Evolutionary conservation across 805 yeast species (phyloP).

Genomic region (Pichia nanzhaoensis): DNA sequence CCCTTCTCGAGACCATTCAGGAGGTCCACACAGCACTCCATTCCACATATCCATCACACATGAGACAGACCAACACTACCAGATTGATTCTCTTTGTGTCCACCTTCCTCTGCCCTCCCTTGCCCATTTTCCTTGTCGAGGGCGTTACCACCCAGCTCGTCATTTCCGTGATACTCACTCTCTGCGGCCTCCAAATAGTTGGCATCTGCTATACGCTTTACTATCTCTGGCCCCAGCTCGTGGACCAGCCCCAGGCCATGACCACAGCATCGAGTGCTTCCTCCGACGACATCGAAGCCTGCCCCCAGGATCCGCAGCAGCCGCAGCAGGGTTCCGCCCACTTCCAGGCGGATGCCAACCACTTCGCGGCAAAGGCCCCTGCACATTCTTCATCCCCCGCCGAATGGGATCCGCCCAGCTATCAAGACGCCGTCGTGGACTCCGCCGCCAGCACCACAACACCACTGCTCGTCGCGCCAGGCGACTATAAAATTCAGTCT

Average conservation of each 20-base stretch:
- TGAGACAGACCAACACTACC: neutral
- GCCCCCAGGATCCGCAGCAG: too few relatives aligned
- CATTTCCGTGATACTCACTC: conserved; percentile 36
- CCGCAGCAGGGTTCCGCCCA: too few relatives aligned
- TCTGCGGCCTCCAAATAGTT: conserved; percentile 41
- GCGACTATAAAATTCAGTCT: conserved; percentile 15
- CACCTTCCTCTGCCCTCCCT: conserved; percentile 65
- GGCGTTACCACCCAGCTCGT: conserved; percentile 52
- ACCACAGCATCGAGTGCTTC: too few relatives aligned
- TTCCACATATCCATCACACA: neutral
- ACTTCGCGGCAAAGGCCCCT: too few relatives aligned
- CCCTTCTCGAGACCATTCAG: too few relatives aligned
- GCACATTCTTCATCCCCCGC: too few relatives aligned
- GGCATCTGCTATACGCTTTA: conserved; percentile 47
- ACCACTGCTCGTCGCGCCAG: neutral
- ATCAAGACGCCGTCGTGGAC: neutral
- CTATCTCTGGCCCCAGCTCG: conserved; percentile 20
- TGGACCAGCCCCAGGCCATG: too few relatives aligned
- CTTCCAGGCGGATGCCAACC: too few relatives aligned
- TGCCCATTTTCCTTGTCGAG: conserved; percentile 60
- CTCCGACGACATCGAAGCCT: neutral
- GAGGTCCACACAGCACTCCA: neutral
- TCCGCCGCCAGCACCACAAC: conserved; percentile 5
- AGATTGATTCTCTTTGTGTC: conserved; percentile 44
- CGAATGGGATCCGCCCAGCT: conserved; percentile 7